Conservation (phyloP, 176 grass and related monocot species). For the Pontederia crassipes region DNA sequence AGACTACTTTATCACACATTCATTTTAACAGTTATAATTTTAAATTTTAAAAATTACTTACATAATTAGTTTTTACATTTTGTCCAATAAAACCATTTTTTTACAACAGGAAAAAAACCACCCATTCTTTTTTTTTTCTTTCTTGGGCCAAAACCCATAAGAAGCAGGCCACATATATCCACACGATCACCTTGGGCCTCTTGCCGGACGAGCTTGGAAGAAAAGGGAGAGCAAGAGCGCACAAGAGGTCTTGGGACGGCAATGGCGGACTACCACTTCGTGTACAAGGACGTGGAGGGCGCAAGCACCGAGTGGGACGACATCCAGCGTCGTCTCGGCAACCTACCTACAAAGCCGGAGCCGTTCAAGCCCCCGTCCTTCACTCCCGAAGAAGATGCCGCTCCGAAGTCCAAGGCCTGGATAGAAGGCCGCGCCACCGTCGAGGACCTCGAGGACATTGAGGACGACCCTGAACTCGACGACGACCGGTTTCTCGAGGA, state of each 20-base stretch:
- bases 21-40: too few relatives aligned
- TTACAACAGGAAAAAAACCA: too few relatives aligned
- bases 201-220: too few relatives aligned
- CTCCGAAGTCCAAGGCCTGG: constrained; percentile 70
- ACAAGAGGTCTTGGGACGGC: constrained; percentile 2
- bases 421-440: constrained; percentile 55
- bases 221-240: too few relatives aligned
- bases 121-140: too few relatives aligned
- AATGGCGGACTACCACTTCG: constrained; percentile 94
- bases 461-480: constrained; percentile 61
- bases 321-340: constrained; percentile 82
- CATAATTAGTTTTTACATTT: too few relatives aligned
- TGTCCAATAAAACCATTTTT: too few relatives aligned
- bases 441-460: constrained; percentile 69
- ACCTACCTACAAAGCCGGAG: constrained; percentile 75
- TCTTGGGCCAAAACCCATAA: too few relatives aligned
- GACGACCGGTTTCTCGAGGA: constrained; percentile 97
- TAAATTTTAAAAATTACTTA: too few relatives aligned
- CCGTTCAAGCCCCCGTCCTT: constrained; percentile 79
- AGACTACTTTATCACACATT: too few relatives aligned
- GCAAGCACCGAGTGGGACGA: constrained; percentile 87
- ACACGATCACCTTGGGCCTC: too few relatives aligned
- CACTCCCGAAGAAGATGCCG: constrained; percentile 46
- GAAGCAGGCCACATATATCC: too few relatives aligned
- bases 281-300: constrained; percentile 98